These are phyloP conservation scores for Gossypium ekmanianum DNA, from an alignment of 345 rosid genomes.

Conservation along the genomic window DNA sequence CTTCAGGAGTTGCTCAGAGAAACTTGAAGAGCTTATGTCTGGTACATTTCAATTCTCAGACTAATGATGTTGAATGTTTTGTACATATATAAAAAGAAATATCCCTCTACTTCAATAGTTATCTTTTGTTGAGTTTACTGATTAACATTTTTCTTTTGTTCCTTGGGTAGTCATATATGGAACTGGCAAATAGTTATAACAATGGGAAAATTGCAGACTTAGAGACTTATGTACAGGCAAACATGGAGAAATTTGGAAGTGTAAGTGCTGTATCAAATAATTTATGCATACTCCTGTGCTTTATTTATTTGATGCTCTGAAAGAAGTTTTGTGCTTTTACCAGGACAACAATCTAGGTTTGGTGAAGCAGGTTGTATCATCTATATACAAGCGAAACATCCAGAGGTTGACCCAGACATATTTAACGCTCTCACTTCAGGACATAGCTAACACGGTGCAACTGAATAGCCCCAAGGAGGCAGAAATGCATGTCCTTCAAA, in stretches of 20 bases:
- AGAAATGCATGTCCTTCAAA: conserved; percentile 97
- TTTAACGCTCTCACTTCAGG: conserved; percentile 94
- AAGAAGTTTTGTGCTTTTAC: conserved; percentile 21
- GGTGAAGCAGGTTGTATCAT: conserved; percentile 87
- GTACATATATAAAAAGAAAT: neutral
- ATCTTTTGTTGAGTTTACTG: neutral
- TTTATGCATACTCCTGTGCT: neutral
- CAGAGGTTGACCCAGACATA: conserved; percentile 93
- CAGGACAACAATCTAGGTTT: conserved; percentile 96
- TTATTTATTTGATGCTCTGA: conserved; percentile 20
- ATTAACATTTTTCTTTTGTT: conserved; percentile 9
- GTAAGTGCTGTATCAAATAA: conserved; percentile 37
- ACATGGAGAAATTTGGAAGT: conserved; percentile 54
- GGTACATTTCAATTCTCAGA: conserved; percentile 33
- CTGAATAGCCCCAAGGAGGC: conserved; percentile 80
- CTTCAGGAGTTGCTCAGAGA: conserved; percentile 85
- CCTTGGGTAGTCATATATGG: conserved; percentile 59
- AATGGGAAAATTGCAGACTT: conserved; percentile 62
- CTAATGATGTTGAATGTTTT: neutral
- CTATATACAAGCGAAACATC: conserved; percentile 91
- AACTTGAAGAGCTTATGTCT: conserved; percentile 59
- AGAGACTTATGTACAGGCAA: conserved; percentile 48
- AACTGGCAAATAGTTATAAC: conserved; percentile 60
- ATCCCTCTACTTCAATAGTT: neutral
- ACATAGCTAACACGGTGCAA: conserved; percentile 80